Percentiles rank a stretch among this genome's conserved stretches.
Conservation (phyloP, 106 monocot genomes). For the Dactylorhiza incarnata region DNA sequence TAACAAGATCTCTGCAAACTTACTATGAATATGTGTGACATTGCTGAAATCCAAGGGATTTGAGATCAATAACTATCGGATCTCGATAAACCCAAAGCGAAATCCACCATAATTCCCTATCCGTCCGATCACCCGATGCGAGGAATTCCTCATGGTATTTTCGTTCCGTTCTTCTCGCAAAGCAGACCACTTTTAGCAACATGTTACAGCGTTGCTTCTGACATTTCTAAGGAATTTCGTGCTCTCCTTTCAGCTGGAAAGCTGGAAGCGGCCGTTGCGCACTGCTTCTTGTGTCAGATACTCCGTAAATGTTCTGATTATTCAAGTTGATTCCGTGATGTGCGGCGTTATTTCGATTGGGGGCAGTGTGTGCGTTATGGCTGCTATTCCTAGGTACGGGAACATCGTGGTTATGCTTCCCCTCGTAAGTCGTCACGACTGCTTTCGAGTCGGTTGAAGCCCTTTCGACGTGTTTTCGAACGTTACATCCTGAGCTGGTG, state of each 20-base stretch:
- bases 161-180: too few species aligned
- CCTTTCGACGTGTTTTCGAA: constrained; percentile 69
- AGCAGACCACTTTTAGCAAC: too few species aligned
- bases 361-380: constrained; percentile 18
- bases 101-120: not conserved
- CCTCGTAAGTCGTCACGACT: constrained; percentile 84
- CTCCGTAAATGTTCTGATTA: constrained; percentile 6
- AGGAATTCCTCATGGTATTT: too few species aligned
- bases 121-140: too few species aligned
- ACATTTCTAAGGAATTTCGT: constrained; percentile 7
- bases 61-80: too few species aligned
- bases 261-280: constrained; percentile 8
- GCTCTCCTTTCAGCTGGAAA: constrained; percentile 35
- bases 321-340: not conserved
- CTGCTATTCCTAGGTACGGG: constrained; percentile 48
- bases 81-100: not conserved
- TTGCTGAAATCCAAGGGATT: too few species aligned
- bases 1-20: not conserved
- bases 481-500: constrained; percentile 38
- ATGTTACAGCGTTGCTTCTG: too few species aligned
- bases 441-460: constrained; percentile 54
- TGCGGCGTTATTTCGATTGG: constrained; percentile 9
- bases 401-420: constrained; percentile 74
- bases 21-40: not conserved
- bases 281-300: constrained; percentile 12